These are phyloP conservation scores for Sporothrix humicola DNA, from an alignment of 2,329 filamentous ascomycete genomes.

Conservation along the genomic window DNA sequence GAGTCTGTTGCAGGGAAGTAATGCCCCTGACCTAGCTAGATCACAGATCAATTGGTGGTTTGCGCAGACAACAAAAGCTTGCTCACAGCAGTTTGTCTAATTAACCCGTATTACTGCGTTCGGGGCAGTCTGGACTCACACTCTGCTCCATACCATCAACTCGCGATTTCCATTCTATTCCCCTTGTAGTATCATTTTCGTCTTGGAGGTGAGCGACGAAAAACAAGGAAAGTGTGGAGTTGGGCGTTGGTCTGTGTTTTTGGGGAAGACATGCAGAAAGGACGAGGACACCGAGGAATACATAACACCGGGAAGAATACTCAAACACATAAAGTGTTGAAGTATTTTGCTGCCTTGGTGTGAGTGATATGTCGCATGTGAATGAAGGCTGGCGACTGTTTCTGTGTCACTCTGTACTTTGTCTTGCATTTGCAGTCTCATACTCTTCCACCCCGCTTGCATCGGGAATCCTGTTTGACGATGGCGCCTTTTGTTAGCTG, in stretches of 20 bases:
- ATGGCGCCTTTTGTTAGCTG: neutral
- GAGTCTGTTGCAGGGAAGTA: neutral
- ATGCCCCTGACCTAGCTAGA: neutral
- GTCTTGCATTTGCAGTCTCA: neutral
- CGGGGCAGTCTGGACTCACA: neutral
- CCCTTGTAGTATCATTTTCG: neutral
- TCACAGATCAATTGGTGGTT: neutral
- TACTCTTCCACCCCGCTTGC: neutral
- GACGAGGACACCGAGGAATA: neutral
- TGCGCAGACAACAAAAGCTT: neutral
- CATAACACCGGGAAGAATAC: neutral
- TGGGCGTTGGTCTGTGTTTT: neutral
- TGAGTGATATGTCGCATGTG: no score
- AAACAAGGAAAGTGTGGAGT: neutral
- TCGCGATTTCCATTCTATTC: neutral
- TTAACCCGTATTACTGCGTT: constrained; percentile 1
- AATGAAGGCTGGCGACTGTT: no score
- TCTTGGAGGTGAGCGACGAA: neutral
- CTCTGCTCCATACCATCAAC: no score
- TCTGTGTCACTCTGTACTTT: neutral
- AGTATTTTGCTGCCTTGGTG: no score
- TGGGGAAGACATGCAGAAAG: no score
- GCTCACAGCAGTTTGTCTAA: neutral
- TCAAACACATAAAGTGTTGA: neutral
- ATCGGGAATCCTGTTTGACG: constrained; percentile 3